Evolutionary conservation across 805 yeast genomes (phyloP).

Genomic region (Cyberlindnera misumaiensis): DNA sequence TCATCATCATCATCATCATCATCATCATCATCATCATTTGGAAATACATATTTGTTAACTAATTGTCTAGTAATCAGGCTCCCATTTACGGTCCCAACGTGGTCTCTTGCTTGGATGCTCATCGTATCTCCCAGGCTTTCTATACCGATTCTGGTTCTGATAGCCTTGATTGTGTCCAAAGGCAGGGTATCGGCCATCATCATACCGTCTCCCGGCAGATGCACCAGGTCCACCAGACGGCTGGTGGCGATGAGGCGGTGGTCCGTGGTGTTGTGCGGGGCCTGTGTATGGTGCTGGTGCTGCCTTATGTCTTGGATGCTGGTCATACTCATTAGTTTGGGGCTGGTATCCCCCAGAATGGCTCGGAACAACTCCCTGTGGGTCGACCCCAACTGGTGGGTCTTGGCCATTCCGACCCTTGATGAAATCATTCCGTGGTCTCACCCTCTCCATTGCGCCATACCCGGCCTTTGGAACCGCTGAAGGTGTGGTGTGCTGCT

Average conservation of each 20-base stretch:
- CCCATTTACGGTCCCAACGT: not conserved
- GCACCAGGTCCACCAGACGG: no score
- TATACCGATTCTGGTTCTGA: not conserved
- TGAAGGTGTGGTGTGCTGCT: not conserved
- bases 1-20: no score
- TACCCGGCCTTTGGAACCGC: not conserved
- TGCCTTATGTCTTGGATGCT: not conserved
- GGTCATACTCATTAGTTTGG: not conserved
- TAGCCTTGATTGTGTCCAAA: not conserved
- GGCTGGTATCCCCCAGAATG: not conserved
- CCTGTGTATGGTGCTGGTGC: not conserved
- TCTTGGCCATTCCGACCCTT: not conserved
- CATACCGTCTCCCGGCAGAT: no score
- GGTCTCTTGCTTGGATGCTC: not conserved
- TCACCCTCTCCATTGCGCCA: no score
- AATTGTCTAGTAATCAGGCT: no score
- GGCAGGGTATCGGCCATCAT: no score
- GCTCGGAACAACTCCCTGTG: no score
- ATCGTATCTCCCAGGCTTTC: not conserved
- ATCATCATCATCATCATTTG: not conserved
- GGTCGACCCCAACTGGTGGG: no score
- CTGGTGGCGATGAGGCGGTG: no score
- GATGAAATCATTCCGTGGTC: constrained; percentile 2
- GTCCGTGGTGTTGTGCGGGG: no score
- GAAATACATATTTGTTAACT: no score